Conservation (phyloP, 2,329 filamentous ascomycete species). For the Scopulariopsis brevicaulis region DNA sequence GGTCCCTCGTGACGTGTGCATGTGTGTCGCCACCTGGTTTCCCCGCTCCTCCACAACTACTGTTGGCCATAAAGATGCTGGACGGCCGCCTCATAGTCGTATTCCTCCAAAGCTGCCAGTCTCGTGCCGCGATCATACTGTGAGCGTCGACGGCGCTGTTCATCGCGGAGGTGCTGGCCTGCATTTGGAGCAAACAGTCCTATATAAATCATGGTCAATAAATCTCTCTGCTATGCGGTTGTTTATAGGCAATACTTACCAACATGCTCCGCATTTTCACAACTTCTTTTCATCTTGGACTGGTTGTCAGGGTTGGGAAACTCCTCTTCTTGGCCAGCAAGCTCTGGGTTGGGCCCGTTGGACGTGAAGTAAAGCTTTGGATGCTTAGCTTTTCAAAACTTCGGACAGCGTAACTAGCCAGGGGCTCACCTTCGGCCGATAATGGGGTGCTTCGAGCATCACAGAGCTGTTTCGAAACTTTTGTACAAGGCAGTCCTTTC, state of each 20-base stretch:
- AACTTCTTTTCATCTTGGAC: conserved; percentile 77
- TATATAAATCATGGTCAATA: conserved; percentile 15
- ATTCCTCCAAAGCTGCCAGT: conserved; percentile 56
- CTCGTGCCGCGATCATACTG: conserved; percentile 75
- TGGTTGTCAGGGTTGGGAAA: conserved; percentile 77
- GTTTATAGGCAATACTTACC: conserved; percentile 38
- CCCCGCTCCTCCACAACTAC: background rate
- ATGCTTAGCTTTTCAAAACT: background rate
- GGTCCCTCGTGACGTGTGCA: background rate
- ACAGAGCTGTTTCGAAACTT: conserved; percentile 97
- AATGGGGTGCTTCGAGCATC: conserved; percentile 75
- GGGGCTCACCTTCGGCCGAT: conserved; percentile 63
- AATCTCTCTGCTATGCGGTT: background rate
- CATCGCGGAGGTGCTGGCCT: conserved; percentile 59
- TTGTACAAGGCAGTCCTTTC: conserved; percentile 78
- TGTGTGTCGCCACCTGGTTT: background rate
- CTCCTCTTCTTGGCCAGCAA: conserved; percentile 58
- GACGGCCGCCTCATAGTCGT: conserved; percentile 34
- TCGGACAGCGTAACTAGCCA: too few species aligned
- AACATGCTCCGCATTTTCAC: conserved; percentile 76
- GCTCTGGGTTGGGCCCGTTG: conserved; percentile 32
- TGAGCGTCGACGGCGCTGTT: conserved; percentile 65
- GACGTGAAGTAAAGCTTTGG: conserved; percentile 34
- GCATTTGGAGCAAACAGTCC: conserved; percentile 73
- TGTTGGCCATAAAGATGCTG: conserved; percentile 23